Base-by-base conservation (phyloP, 2,329 filamentous ascomycete genomes). In the Chlorencoelia australis region DNA sequence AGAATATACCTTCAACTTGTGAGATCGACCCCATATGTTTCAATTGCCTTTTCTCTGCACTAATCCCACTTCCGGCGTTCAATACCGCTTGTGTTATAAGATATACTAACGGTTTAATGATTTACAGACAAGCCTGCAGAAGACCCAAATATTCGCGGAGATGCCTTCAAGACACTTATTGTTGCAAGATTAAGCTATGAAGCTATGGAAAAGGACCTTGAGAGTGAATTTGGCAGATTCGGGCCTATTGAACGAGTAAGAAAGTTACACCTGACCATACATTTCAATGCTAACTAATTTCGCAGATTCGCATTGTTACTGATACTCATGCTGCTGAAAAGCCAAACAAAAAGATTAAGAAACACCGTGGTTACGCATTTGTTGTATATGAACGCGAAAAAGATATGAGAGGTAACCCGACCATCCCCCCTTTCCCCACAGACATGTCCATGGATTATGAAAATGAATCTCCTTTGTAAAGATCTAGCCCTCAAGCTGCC, bases 331-430 rank as follows among this genome's bases (percentile, higher is more conserved):
- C 76, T 43, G 64, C 71, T 49, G 73, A 73, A 55, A 81, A 71
- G 60, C 75, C 71, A 39, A 82, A 80, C 53, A 86, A 88, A 64
- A 79, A 84, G 57, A 81, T 81, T 57, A 87, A 87, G 65, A 66
- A 79, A 33, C 84, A 93, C 56, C 73, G 81, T 54, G 91, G 91
- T 44, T 98, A 98, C 61, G 91, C 86, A 43, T 98, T 98, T 58
- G 82, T 98, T 50, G 85, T 96, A 37, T 98, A 89, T 58, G 89
- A 96, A 63, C 81, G 85, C 60, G 91, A 96, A 65, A 88, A 89
- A 63, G 91, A 96, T 59, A 95, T 96, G 88, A 93, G 93, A 86
- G 87, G 88, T 95, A 93, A 66, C 63, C 30, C 62, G 59, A 57
- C 59, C 59, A 64, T 58, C 60, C 51, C 56, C 61, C 46, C 43